A percentile compares a stretch with the other conserved stretches of the same genome.
Conservation (phyloP, 2,329 filamentous ascomycete genomes). For the Colletotrichum graminicola region DNA sequence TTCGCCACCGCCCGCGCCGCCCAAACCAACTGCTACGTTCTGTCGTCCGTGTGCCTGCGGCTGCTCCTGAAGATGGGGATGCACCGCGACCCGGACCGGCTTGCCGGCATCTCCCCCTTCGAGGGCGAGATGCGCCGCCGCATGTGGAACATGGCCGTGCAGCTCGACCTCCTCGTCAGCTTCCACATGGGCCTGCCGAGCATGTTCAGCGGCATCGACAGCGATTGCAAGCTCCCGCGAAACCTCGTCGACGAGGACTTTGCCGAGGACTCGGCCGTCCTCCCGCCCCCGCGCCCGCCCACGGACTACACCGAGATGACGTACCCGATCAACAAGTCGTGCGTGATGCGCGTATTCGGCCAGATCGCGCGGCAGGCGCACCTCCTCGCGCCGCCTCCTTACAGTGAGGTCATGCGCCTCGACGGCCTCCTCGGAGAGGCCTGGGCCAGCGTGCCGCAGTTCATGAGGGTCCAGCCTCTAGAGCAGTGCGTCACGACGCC, state of each 20-base stretch:
- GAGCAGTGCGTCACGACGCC: constrained; percentile 63
- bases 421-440: constrained; percentile 60
- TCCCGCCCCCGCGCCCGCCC: constrained; percentile 69
- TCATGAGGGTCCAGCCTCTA: constrained; percentile 63
- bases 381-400: constrained; percentile 59
- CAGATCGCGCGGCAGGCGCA: constrained; percentile 65
- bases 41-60: constrained; percentile 63
- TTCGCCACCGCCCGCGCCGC: constrained; percentile 64
- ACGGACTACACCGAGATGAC: constrained; percentile 70
- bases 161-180: constrained; percentile 73
- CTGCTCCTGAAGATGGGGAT: constrained; percentile 71
- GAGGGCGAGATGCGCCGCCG: constrained; percentile 67
- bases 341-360: constrained; percentile 61
- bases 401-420: constrained; percentile 62
- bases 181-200: constrained; percentile 77
- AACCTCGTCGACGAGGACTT: constrained; percentile 78
- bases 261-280: constrained; percentile 62
- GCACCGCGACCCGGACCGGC: constrained; percentile 66
- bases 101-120: constrained; percentile 63
- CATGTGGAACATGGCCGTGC: constrained; percentile 65
- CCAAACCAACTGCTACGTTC: constrained; percentile 67
- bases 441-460: constrained; percentile 60
- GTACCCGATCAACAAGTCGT: constrained; percentile 66
- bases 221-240: constrained; percentile 70
- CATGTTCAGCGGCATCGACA: constrained; percentile 73